phyloP scores from a whole-genome alignment of 2,329 filamentous ascomycete species.

The Phoma sp. region DNA sequence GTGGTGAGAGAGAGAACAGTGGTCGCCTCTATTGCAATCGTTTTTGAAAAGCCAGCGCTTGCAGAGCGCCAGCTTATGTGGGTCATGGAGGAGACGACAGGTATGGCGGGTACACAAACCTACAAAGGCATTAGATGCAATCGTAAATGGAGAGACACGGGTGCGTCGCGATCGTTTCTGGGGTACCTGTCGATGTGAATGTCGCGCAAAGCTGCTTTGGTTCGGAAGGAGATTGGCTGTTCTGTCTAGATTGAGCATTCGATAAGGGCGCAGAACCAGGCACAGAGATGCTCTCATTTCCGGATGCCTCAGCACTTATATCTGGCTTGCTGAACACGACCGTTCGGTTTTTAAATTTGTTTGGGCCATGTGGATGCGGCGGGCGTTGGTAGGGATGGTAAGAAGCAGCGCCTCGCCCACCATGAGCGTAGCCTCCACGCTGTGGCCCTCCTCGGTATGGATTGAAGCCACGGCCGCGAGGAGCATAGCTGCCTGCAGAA shows the following conservation, averaged over 20 bases:
- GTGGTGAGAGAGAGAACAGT: constrained; percentile 91
- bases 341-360: constrained; percentile 21
- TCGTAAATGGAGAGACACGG: constrained; percentile 1
- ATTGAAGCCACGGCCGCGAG: constrained; percentile 5
- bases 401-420: constrained; percentile 11
- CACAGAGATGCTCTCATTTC: not conserved
- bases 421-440: constrained; percentile 18
- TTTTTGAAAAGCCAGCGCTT: constrained; percentile 83
- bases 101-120: constrained; percentile 85
- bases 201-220: constrained; percentile 28
- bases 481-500: not conserved
- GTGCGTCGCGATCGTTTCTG: constrained; percentile 13
- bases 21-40: constrained; percentile 75
- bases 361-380: constrained; percentile 5
- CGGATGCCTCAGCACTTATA: constrained; percentile 3
- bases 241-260: constrained; percentile 9
- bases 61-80: constrained; percentile 86
- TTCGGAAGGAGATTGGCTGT: constrained; percentile 14
- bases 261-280: constrained; percentile 3
- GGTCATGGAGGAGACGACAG: constrained; percentile 85
- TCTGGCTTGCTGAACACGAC: constrained; percentile 20
- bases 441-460: constrained; percentile 3
- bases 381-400: constrained; percentile 34
- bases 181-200: constrained; percentile 44
- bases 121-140: constrained; percentile 27